Percentiles rank a stretch among this genome's conserved stretches.
phyloP scores from a whole-genome alignment of 2,329 filamentous ascomycete species.

The Aspergillus novofumigatus region DNA sequence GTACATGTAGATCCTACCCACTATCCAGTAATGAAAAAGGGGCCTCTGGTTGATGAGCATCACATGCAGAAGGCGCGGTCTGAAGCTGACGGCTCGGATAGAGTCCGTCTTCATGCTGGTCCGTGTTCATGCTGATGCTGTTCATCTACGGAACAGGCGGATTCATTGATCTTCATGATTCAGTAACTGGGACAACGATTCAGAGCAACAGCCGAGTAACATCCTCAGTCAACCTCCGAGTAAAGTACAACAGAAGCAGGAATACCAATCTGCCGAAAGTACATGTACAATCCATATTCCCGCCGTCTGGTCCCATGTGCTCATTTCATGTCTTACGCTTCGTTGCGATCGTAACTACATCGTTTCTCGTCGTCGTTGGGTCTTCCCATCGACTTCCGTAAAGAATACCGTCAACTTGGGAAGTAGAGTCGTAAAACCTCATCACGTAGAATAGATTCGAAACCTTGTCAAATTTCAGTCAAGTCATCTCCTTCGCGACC shows the following conservation, averaged over 20 bases:
- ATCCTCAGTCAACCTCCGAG: background rate
- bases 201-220: background rate
- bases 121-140: background rate
- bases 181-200: too few relatives aligned
- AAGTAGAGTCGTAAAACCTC: background rate
- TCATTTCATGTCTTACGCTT: background rate
- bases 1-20: too few relatives aligned
- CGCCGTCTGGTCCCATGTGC: background rate
- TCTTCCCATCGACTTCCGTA: background rate
- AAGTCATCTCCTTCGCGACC: slow-evolving; percentile 21
- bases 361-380: background rate
- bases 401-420: too few relatives aligned
- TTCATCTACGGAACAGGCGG: background rate
- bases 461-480: background rate
- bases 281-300: background rate
- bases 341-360: background rate
- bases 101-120: too few relatives aligned
- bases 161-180: too few relatives aligned
- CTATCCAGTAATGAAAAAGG: too few relatives aligned
- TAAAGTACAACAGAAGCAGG: background rate
- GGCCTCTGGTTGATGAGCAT: too few relatives aligned
- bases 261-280: background rate
- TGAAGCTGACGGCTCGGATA: too few relatives aligned
- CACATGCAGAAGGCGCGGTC: too few relatives aligned
- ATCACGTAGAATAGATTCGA: background rate